Base-by-base conservation (phyloP, 352 stramenopile species). In the Thraustochytrium striatum region DNA sequence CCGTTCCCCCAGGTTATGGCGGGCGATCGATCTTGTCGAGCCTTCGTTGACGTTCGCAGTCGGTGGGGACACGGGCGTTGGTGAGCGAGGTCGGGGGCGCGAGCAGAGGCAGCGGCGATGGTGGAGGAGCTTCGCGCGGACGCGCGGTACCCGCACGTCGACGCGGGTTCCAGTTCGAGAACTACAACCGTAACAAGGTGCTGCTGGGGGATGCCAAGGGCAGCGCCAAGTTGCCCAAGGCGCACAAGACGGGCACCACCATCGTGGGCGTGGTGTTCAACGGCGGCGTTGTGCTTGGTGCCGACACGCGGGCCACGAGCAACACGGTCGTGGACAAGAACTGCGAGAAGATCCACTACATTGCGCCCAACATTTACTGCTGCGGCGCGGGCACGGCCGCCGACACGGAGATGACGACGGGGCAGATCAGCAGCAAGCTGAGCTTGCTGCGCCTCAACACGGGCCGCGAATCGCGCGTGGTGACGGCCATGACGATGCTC, bases 321-420 rank as follows among this genome's bases (percentile, higher is more conserved):
- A 73, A 36, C 61, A 55, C 87, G 84, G 92, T 99, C 16, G 96
- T 96, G 82, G 96, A 99, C 89, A 98, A 98, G 88, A 98, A 99
- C 86, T 99, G 96, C 80, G 93, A 98, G 84, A 99, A 99, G 88
- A 99, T 99, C 83, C 95, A 99, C 85, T 99, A 98, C 89, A 92
- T 99, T 69, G 95, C 95, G 13, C 94, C 94, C 58, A 99, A 99
- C 86, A 98, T 99, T 73, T 99, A 98, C 86, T 99, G 96, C 87
- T 98, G 95, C 75, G 95, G 96, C 50, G 94, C 96, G 3, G 95
- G 96, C 13, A 99, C 95, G 2, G 95, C 95, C 28, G 96, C 95
- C 47, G 96, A 99, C 84, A 98, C 95, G 38, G 95, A 99, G 85
- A 98, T 93, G 78, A 94, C 91, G 9, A 95, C 90, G 28, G 86